These are phyloP conservation scores for Puccinellia tenuiflora DNA, from an alignment of 176 grass and related monocot genomes.

Conservation along the genomic window DNA sequence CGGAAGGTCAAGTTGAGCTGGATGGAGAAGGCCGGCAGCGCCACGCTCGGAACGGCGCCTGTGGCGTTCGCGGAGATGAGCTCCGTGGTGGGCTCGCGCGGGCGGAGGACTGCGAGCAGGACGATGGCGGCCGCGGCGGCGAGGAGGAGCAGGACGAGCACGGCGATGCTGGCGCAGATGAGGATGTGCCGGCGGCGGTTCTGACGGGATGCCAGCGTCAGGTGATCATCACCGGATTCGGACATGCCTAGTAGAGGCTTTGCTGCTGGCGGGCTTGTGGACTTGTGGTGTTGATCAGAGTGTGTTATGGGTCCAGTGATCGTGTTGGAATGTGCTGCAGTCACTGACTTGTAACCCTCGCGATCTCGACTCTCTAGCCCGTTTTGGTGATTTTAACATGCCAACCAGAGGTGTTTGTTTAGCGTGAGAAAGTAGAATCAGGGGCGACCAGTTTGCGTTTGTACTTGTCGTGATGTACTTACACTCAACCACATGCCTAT, in stretches of 20 bases:
- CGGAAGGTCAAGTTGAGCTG: constrained; percentile 65
- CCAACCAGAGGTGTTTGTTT: constrained; percentile 32
- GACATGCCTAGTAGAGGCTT: constrained; percentile 15
- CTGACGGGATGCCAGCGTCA: neutral
- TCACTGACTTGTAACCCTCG: neutral
- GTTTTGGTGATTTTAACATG: constrained; percentile 22
- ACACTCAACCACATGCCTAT: constrained; percentile 40
- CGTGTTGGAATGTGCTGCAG: neutral
- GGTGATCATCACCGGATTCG: constrained; percentile 23
- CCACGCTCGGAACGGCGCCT: neutral
- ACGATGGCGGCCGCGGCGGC: constrained; percentile 36
- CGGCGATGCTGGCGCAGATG: constrained; percentile 21
- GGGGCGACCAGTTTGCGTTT: neutral
- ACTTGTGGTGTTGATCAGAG: neutral
- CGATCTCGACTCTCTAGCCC: neutral
- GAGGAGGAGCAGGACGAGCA: constrained; percentile 43
- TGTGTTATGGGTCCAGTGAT: neutral
- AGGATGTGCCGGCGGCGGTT: constrained; percentile 17
- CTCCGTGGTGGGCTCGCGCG: constrained; percentile 45
- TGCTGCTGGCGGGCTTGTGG: neutral
- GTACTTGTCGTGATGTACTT: neutral
- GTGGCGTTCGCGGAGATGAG: constrained; percentile 41
- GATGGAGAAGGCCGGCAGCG: constrained; percentile 21
- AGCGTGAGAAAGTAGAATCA: neutral
- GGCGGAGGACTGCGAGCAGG: constrained; percentile 42